A percentile compares a stretch with the other conserved stretches of the same genome.
Conservation (phyloP, 2,329 filamentous ascomycete species). For the Tolypocladium ovalisporum region DNA sequence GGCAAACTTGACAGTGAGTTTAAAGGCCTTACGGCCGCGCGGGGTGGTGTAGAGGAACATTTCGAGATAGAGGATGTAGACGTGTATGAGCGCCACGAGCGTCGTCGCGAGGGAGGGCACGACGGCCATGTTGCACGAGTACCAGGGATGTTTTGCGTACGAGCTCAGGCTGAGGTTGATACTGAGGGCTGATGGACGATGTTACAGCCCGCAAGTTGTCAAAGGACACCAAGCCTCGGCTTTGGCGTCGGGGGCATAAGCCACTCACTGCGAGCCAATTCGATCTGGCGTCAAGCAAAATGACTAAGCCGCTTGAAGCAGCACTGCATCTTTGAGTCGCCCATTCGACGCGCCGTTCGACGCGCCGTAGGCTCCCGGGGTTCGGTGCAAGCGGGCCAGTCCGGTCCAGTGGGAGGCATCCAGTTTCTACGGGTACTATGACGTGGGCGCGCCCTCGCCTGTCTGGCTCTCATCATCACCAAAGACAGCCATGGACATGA, state of each 20-base stretch:
- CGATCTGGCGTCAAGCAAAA: neutral
- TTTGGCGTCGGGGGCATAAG: neutral
- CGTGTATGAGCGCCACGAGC: slow-evolving; percentile 29
- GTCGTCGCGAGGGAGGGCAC: slow-evolving; percentile 22
- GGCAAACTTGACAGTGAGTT: slow-evolving; percentile 32
- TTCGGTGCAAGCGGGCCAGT: neutral
- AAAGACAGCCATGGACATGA: no score
- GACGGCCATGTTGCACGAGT: neutral
- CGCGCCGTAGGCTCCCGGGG: neutral
- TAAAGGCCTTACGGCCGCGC: slow-evolving; percentile 32
- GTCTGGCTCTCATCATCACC: no score
- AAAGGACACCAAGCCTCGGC: neutral
- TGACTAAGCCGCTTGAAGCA: neutral
- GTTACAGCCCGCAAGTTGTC: neutral
- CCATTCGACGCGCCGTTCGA: neutral
- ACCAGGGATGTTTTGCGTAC: neutral
- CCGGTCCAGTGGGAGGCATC: no score
- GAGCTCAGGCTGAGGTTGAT: neutral
- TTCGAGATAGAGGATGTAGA: slow-evolving; percentile 38
- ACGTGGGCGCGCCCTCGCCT: no score
- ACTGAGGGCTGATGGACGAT: neutral
- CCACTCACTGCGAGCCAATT: neutral
- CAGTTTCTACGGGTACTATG: neutral
- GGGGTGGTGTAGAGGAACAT: slow-evolving; percentile 39
- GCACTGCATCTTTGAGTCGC: no score